Conservation (phyloP, 106 monocot genomes). For the Vanilla planifolia region DNA sequence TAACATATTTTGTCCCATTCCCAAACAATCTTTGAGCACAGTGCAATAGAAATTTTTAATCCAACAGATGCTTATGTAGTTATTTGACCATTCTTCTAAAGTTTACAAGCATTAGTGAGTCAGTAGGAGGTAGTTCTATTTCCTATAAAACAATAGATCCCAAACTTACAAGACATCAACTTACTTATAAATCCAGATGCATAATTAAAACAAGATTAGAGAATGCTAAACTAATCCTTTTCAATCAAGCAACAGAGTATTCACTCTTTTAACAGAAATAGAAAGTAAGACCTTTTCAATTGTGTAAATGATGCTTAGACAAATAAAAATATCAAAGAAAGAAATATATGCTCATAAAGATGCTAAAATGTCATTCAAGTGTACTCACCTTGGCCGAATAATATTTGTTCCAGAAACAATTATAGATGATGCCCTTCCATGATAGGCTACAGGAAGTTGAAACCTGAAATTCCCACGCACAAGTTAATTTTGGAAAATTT, state of each 20-base stretch:
- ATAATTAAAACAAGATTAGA: too few species aligned
- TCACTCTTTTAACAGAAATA: not conserved
- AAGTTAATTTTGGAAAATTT: not conserved
- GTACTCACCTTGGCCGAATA: constrained; percentile 74
- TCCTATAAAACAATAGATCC: too few species aligned
- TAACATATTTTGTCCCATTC: too few species aligned
- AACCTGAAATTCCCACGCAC: constrained; percentile 44
- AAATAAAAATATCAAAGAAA: constrained; percentile 5
- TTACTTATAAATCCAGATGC: too few species aligned
- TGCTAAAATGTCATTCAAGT: not conserved
- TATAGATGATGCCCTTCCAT: constrained; percentile 90
- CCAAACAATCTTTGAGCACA: too few species aligned
- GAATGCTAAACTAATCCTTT: too few species aligned
- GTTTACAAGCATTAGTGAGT: too few species aligned
- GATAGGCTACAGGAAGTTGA: constrained; percentile 93
- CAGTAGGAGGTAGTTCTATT: too few species aligned
- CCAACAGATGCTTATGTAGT: too few species aligned
- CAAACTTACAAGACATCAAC: too few species aligned
- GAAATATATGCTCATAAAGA: not conserved
- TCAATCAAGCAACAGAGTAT: not conserved
- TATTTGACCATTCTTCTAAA: too few species aligned
- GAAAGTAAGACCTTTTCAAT: not conserved
- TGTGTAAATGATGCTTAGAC: not conserved
- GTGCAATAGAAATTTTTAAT: too few species aligned
- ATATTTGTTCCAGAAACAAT: constrained; percentile 92